These are phyloP conservation scores for Saccharum officinarum DNA, from an alignment of 176 grass and related monocot species.

Conservation along the genomic window DNA sequence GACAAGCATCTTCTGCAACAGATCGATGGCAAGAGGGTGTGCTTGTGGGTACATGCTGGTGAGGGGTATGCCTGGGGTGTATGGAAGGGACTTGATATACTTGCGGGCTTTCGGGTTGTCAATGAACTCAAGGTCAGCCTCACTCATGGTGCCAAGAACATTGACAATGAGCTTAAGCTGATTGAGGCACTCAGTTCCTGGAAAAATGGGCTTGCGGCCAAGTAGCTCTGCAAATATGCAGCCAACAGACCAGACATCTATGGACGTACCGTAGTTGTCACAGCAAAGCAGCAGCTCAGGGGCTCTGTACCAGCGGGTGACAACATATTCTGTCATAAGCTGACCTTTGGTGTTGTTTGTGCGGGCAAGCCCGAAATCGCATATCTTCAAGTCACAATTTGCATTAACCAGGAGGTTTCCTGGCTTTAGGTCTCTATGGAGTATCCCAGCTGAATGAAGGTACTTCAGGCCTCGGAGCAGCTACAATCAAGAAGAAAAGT, in stretches of 20 bases:
- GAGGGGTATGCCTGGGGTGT: constrained; percentile 45
- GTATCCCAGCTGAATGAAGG: constrained; percentile 61
- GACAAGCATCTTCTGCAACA: constrained; percentile 62
- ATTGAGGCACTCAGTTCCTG: constrained; percentile 55
- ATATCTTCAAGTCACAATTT: constrained; percentile 67
- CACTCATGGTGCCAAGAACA: constrained; percentile 56
- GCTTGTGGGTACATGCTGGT: constrained; percentile 41
- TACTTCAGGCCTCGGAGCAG: constrained; percentile 58
- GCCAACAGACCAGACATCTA: constrained; percentile 63
- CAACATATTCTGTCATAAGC: constrained; percentile 69
- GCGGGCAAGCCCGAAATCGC: constrained; percentile 62
- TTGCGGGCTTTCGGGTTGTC: constrained; percentile 57
- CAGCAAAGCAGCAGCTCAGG: constrained; percentile 59
- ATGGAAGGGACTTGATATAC: constrained; percentile 58
- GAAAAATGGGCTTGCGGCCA: constrained; percentile 63
- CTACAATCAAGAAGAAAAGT: constrained; percentile 32
- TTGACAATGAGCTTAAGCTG: constrained; percentile 61
- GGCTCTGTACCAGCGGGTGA: constrained; percentile 61
- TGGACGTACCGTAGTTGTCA: constrained; percentile 55
- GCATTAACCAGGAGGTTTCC: constrained; percentile 63
- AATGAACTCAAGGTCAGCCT: constrained; percentile 54
- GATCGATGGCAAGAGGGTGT: constrained; percentile 59
- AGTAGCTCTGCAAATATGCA: constrained; percentile 70
- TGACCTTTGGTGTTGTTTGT: constrained; percentile 58
- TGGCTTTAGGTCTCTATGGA: constrained; percentile 65